Base-by-base conservation (phyloP, 345 rosid genomes). In the Moringa oleifera region DNA sequence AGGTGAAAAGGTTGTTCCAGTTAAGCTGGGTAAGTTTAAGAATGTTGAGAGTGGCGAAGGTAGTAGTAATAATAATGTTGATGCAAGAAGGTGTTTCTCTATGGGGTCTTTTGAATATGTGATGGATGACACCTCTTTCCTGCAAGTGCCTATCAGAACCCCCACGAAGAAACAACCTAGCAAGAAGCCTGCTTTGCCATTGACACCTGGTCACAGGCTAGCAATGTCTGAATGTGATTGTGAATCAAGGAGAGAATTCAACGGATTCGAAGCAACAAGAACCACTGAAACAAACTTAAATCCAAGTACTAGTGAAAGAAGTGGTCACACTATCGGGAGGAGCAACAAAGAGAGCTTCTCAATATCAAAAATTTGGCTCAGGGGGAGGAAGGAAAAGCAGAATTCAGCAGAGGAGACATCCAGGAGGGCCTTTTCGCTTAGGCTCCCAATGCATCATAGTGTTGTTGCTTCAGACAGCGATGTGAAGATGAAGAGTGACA, bases 91-190 rank as follows among this genome's bases (percentile, higher is more conserved):
- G 63, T 94, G 99, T 66, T 86, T 81, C 51, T 94, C 99, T 13
- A 91, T 94, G 99, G 99, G 95, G 20, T 88, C 96, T n/a, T 91
- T 83, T 67, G 95, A 89, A 86, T 95, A 95, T 62, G 87, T 91
- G 22, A 80, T 91, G 95, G 95, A 91, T 55, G 93, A 87, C 65
- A 78, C 78, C 55, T 76, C 91, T 18, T 63, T 71, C 45, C 77
- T 95, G 83, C 82, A 81, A 72, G 99, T 95, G 33, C 88, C 96
- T 20, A 81, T 95, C 47, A 73, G 77, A 67, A 76, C 85, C 51
- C 77, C 85, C 0, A 62, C 76, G 61, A 86, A 80, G 86, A 94
- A 85, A 72, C 77, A 71, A 55, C 53, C 81, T 3, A 69, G 73
- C 68, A 83, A 75, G 82, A 87, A 82, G 74, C 69, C 79, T 52